These are phyloP conservation scores for Neurospora sp. DNA, from an alignment of 495 filamentous ascomycete genomes.

Conservation along the genomic window DNA sequence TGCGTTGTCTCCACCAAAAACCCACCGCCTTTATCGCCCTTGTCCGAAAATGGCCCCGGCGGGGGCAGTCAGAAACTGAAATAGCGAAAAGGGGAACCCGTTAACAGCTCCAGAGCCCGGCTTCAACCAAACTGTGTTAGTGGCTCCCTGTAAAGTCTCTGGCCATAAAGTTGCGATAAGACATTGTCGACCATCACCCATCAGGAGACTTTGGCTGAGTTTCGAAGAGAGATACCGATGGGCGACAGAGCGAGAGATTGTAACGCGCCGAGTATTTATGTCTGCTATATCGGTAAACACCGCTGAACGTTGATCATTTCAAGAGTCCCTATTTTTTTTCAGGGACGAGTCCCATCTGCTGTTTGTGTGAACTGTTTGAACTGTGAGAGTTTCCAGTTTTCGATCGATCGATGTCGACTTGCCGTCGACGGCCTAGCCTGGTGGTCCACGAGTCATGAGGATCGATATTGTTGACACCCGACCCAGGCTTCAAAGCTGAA, in stretches of 20 bases:
- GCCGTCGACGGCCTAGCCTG: neutral
- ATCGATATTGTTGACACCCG: neutral
- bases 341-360: neutral
- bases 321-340: neutral
- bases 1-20: neutral
- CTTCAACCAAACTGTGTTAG: neutral
- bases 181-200: neutral
- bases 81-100: neutral
- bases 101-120: neutral
- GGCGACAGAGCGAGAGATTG: neutral
- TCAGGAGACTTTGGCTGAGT: neutral
- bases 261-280: neutral
- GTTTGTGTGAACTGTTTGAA: neutral
- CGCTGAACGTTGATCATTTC: neutral
- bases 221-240: neutral
- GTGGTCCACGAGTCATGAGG: neutral
- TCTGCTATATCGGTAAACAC: neutral
- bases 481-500: neutral
- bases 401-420: neutral
- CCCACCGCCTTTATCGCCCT: neutral
- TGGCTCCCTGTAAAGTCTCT: neutral
- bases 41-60: neutral
- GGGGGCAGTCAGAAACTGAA: neutral
- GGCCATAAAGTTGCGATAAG: neutral
- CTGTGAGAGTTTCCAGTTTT: neutral